Conservation (phyloP, 495 filamentous ascomycete genomes). For the Penicillium ucsense region DNA sequence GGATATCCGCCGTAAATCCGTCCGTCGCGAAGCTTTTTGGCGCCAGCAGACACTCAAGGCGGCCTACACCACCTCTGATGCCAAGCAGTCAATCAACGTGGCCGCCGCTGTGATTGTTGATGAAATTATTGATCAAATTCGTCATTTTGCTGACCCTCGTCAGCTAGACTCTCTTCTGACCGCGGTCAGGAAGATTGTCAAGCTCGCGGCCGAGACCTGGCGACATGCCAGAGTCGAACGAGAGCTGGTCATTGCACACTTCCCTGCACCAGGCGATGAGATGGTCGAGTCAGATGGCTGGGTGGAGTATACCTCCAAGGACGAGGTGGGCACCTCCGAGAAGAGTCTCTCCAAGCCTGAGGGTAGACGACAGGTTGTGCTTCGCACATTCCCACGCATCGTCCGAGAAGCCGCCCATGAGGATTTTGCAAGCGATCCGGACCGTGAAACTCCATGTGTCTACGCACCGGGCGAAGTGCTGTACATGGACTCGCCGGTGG, state of each 20-base stretch:
- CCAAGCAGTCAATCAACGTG: conserved; percentile 52
- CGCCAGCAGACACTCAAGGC: conserved; percentile 55
- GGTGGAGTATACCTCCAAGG: conserved; percentile 30
- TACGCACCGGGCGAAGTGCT: conserved; percentile 44
- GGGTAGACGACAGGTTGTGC: conserved; percentile 32
- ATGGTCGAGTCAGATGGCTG: conserved; percentile 33
- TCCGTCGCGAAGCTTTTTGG: conserved; percentile 54
- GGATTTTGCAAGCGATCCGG: conserved; percentile 30
- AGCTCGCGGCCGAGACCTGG: conserved; percentile 56
- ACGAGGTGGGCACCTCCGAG: conserved; percentile 8
- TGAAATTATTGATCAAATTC: conserved; percentile 49
- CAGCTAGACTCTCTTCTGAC: conserved; percentile 43
- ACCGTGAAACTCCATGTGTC: conserved; percentile 32
- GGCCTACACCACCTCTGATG: conserved; percentile 51
- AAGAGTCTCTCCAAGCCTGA: conserved; percentile 10
- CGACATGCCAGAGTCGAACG: conserved; percentile 52
- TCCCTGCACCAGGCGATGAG: conserved; percentile 40
- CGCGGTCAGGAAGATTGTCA: conserved; percentile 48
- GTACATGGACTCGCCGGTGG: conserved; percentile 44
- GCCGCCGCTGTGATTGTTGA: conserved; percentile 51
- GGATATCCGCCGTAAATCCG: conserved; percentile 52
- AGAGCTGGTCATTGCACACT: conserved; percentile 47
- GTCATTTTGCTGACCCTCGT: conserved; percentile 46
- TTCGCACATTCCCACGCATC: conserved; percentile 48
- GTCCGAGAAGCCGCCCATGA: conserved; percentile 48